These are phyloP conservation scores for Beta lomatogona DNA, from an alignment of 179 eudicot species.

Conservation along the genomic window DNA sequence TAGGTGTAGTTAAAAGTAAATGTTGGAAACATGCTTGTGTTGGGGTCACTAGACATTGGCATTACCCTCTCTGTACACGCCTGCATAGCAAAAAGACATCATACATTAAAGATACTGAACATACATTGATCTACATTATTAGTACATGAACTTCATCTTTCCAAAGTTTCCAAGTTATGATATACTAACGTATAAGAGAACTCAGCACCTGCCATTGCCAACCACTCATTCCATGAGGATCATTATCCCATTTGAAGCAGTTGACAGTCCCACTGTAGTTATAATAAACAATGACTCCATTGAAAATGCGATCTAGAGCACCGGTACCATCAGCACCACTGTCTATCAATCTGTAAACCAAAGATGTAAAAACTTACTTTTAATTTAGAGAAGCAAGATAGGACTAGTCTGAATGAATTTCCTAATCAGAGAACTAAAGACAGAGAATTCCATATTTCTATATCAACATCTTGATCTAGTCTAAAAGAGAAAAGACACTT, in stretches of 20 bases:
- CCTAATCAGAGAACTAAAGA: not conserved
- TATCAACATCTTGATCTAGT: not conserved
- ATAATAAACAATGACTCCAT: slow-evolving; percentile 78
- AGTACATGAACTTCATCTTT: not conserved
- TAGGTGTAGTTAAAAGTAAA: too few species aligned
- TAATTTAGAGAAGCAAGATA: slow-evolving; percentile 8
- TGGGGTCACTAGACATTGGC: too few species aligned
- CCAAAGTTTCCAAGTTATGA: not conserved
- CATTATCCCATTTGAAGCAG: slow-evolving; percentile 86
- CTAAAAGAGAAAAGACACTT: not conserved
- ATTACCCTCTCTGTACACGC: too few species aligned
- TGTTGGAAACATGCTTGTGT: too few species aligned
- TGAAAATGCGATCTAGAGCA: slow-evolving; percentile 65
- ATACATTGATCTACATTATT: not conserved
- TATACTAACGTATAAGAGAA: not conserved
- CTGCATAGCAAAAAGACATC: too few species aligned
- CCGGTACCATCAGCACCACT: slow-evolving; percentile 57
- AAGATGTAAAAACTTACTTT: not conserved
- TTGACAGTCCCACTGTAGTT: slow-evolving; percentile 60
- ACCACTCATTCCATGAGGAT: slow-evolving; percentile 90
- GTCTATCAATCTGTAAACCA: slow-evolving; percentile 85
- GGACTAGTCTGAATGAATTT: not conserved
- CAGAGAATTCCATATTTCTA: too few species aligned
- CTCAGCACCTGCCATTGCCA: slow-evolving; percentile 91
- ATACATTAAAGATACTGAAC: too few species aligned